Evolutionary conservation across 2,329 filamentous ascomycete genomes (phyloP).

Genomic region (Neonectria hederae): DNA sequence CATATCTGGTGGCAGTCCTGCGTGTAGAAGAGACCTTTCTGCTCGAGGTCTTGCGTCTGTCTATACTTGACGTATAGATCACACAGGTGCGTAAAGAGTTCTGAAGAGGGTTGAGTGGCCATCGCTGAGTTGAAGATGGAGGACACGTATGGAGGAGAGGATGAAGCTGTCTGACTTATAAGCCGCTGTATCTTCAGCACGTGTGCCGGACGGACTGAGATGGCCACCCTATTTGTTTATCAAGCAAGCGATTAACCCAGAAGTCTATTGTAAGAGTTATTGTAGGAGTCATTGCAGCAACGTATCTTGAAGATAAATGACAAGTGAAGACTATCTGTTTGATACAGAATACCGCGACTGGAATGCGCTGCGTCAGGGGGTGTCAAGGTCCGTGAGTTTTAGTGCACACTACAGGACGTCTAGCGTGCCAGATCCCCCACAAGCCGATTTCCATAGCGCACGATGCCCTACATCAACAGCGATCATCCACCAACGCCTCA

Average conservation of each 20-base stretch:
- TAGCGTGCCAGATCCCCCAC: not conserved
- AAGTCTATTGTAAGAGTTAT: not conserved
- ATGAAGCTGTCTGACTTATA: not conserved
- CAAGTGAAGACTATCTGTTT: not conserved
- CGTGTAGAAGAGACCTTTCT: conserved; percentile 7
- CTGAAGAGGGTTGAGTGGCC: not conserved
- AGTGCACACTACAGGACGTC: not conserved
- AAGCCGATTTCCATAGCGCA: not conserved
- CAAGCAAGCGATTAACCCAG: not conserved
- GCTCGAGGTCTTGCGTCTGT: not conserved
- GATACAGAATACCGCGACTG: not conserved
- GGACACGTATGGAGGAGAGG: not conserved
- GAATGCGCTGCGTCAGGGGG: too few species aligned
- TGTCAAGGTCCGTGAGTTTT: too few species aligned
- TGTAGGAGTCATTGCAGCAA: not conserved
- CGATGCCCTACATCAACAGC: not conserved
- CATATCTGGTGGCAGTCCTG: conserved; percentile 33
- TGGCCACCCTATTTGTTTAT: not conserved
- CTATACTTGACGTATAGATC: conserved; percentile 4
- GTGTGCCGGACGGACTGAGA: too few species aligned
- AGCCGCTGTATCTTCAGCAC: too few species aligned
- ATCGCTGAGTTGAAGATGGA: not conserved
- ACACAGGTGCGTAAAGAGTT: not conserved
- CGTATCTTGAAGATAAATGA: not conserved
- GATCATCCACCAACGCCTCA: not conserved